A percentile compares a stretch with the other conserved stretches of the same genome.
phyloP scores from a whole-genome alignment of 2,329 filamentous ascomycete species.

The Alternaria postmessia region DNA sequence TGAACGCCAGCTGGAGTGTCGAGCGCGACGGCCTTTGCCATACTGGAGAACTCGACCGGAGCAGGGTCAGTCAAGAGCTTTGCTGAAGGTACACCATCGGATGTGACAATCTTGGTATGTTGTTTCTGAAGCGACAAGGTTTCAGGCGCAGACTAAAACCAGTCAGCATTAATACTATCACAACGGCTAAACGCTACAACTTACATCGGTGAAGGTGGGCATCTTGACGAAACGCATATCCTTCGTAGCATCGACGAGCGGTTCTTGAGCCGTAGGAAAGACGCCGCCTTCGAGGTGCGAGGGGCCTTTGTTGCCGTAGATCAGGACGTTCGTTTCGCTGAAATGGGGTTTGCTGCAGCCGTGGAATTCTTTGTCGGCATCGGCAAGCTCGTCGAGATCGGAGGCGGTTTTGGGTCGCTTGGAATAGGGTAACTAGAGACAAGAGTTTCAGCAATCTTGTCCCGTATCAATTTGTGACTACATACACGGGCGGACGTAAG shows the following conservation, averaged over 20 bases:
- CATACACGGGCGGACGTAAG: constrained; percentile 50
- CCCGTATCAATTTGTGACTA: constrained; percentile 54
- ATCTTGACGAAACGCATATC: constrained; percentile 73
- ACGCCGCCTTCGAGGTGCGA: constrained; percentile 57
- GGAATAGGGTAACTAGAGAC: constrained; percentile 82
- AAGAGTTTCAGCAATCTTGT: constrained; percentile 51
- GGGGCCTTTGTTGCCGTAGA: constrained; percentile 65
- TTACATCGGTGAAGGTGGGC: constrained; percentile 57
- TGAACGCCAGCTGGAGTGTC: constrained; percentile 56
- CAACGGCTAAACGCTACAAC: constrained; percentile 17
- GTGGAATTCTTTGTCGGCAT: constrained; percentile 73
- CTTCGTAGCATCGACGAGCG: constrained; percentile 69
- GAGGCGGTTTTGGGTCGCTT: constrained; percentile 76
- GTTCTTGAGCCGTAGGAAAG: constrained; percentile 63
- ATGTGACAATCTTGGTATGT: constrained; percentile 55
- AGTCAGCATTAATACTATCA: constrained; percentile 23
- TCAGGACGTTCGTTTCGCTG: constrained; percentile 75
- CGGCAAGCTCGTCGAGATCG: constrained; percentile 69
- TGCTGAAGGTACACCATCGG: constrained; percentile 68
- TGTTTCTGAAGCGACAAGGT: constrained; percentile 65
- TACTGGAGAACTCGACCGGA: constrained; percentile 61
- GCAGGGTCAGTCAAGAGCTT: constrained; percentile 56
- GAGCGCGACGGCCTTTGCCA: constrained; percentile 55
- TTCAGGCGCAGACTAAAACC: constrained; percentile 61
- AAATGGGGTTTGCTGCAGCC: constrained; percentile 80